phyloP scores from a whole-genome alignment of 495 filamentous ascomycete genomes.

The Clohesyomyces aquaticus region DNA sequence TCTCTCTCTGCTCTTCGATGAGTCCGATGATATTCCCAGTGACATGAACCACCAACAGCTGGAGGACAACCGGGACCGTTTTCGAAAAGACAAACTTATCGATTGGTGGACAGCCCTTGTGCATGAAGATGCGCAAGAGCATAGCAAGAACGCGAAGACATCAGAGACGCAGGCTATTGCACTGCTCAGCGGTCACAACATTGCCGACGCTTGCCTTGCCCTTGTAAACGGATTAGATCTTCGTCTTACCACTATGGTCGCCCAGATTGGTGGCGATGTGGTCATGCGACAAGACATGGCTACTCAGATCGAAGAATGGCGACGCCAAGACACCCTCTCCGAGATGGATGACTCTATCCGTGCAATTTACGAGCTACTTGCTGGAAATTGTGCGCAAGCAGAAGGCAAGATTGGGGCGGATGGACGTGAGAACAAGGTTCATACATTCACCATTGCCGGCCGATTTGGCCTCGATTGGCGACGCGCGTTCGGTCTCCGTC shows the following conservation, averaged over 20 bases:
- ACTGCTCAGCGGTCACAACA: conserved; percentile 72
- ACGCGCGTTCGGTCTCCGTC: conserved; percentile 84
- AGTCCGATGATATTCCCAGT: conserved; percentile 55
- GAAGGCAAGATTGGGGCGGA: conserved; percentile 74
- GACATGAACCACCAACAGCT: conserved; percentile 58
- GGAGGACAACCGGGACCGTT: conserved; percentile 51
- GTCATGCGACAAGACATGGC: conserved; percentile 68
- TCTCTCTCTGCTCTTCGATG: conserved; percentile 85
- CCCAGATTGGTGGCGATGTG: conserved; percentile 74
- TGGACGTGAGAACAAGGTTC: conserved; percentile 72
- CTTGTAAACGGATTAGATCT: conserved; percentile 73
- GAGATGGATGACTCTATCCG: conserved; percentile 87
- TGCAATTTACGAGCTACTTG: conserved; percentile 84
- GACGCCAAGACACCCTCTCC: conserved; percentile 73
- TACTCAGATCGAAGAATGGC: conserved; percentile 82
- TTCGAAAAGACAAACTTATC: conserved; percentile 59
- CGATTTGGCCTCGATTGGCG: conserved; percentile 88
- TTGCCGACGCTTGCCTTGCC: conserved; percentile 78
- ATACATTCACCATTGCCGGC: conserved; percentile 75
- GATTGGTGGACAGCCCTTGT: conserved; percentile 68
- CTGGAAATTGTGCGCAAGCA: conserved; percentile 80
- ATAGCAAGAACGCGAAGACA: conserved; percentile 56
- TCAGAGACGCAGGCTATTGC: conserved; percentile 84
- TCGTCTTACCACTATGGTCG: conserved; percentile 78
- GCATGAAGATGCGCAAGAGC: conserved; percentile 56